Percentiles rank a stretch among this genome's conserved stretches.
These are phyloP conservation scores for Amylocarpus encephaloides DNA, from an alignment of 2,329 filamentous ascomycete species.

Conservation along the genomic window DNA sequence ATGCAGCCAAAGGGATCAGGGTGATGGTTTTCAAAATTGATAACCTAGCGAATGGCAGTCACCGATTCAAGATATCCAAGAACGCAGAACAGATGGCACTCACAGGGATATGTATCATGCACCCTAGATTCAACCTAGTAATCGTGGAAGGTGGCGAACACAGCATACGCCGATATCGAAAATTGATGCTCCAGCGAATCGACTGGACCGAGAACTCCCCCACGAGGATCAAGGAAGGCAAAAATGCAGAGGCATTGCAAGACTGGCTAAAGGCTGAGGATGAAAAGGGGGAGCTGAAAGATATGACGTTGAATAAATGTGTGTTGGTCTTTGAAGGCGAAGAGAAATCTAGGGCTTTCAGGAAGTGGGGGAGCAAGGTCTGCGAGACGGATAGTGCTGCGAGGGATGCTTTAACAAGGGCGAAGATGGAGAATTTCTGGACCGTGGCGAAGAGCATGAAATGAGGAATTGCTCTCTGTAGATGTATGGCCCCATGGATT, in stretches of 20 bases:
- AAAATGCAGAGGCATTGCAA: slow-evolving; percentile 56
- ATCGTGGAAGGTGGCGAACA: slow-evolving; percentile 87
- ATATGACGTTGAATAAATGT: slow-evolving; percentile 77
- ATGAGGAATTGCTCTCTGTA: slow-evolving; percentile 7
- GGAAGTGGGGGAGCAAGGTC: slow-evolving; percentile 83
- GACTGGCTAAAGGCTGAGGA: slow-evolving; percentile 77
- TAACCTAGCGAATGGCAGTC: slow-evolving; percentile 84
- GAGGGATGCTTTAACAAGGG: slow-evolving; percentile 68
- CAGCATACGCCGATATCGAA: slow-evolving; percentile 78
- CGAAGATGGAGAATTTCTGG: slow-evolving; percentile 96
- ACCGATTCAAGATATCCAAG: slow-evolving; percentile 86
- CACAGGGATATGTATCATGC: slow-evolving; percentile 85
- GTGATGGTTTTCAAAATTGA: slow-evolving; percentile 85
- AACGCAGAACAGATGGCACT: slow-evolving; percentile 87
- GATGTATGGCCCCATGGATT: not conserved
- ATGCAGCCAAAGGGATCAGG: slow-evolving; percentile 79
- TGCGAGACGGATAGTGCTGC: slow-evolving; percentile 90
- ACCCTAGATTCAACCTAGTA: slow-evolving; percentile 82
- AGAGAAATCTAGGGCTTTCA: slow-evolving; percentile 71
- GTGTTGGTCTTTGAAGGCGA: slow-evolving; percentile 86
- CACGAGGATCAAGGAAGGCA: slow-evolving; percentile 55
- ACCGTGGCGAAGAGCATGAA: slow-evolving; percentile 66
- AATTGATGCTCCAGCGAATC: slow-evolving; percentile 88
- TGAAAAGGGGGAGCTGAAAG: slow-evolving; percentile 70
- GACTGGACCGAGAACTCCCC: slow-evolving; percentile 88